These are phyloP conservation scores for Haberlea rhodopensis DNA, from an alignment of 257 asterid genomes.

Conservation along the genomic window DNA sequence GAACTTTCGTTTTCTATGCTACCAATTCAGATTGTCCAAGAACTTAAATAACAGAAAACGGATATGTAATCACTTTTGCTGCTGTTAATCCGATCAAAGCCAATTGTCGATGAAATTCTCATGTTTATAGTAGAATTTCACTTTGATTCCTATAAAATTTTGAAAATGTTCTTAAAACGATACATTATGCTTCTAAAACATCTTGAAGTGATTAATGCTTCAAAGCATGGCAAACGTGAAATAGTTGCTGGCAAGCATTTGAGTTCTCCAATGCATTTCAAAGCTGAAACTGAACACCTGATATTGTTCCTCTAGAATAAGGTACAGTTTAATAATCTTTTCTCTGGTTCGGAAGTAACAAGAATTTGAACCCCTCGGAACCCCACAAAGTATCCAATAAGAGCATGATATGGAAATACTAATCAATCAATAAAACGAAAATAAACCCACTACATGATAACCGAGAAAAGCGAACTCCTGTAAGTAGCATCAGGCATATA, in stretches of 20 bases:
- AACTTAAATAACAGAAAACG: background rate
- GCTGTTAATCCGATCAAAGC: background rate
- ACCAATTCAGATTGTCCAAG: background rate
- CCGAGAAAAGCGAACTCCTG: background rate
- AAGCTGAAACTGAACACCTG: too few relatives aligned
- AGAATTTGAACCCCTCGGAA: background rate
- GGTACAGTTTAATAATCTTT: background rate
- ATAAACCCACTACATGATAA: too few relatives aligned
- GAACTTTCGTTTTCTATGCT: conserved; percentile 1
- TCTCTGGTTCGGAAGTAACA: background rate
- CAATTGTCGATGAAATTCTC: conserved; percentile 10
- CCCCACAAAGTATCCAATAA: background rate
- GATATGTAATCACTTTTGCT: background rate
- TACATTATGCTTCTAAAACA: too few relatives aligned
- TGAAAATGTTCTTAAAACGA: too few relatives aligned
- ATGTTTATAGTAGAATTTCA: background rate
- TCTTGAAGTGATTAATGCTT: too few relatives aligned
- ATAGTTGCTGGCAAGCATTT: too few relatives aligned
- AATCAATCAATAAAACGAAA: background rate
- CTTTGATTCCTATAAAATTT: background rate
- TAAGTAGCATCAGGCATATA: background rate
- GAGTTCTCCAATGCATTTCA: too few relatives aligned
- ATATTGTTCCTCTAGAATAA: too few relatives aligned
- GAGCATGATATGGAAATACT: background rate
- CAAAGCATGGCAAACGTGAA: too few relatives aligned